phyloP scores from a whole-genome alignment of 1,284 basidiomycete species.

The Neolentinus lepideus region DNA sequence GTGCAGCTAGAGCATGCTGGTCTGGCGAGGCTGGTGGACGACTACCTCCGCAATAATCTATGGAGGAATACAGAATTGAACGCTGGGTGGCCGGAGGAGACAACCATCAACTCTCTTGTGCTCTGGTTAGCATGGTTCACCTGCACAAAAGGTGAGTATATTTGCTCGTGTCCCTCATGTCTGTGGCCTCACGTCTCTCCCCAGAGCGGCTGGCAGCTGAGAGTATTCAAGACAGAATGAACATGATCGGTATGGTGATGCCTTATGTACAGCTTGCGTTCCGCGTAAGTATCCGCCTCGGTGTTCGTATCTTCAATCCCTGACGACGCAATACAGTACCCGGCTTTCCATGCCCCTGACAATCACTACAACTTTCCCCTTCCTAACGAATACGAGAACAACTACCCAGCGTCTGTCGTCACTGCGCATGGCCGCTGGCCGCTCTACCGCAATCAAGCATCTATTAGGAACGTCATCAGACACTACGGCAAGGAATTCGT shows the following conservation, averaged over 20 bases:
- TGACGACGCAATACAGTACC: conserved; percentile 33
- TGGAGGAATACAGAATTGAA: conserved; percentile 28
- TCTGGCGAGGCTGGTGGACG: conserved; percentile 37
- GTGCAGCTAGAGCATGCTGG: conserved; percentile 49
- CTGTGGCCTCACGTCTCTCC: neutral
- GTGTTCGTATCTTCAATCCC: neutral
- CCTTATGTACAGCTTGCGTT: conserved; percentile 6
- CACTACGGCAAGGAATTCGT: conserved; percentile 35
- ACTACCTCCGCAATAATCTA: conserved; percentile 36
- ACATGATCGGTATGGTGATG: conserved; percentile 37
- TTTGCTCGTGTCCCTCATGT: neutral
- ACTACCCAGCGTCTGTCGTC: conserved; percentile 30
- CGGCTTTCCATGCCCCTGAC: conserved; percentile 50
- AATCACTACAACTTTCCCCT: conserved; percentile 52
- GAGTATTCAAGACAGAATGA: conserved; percentile 27
- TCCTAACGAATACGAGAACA: conserved; percentile 12
- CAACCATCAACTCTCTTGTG: conserved; percentile 38
- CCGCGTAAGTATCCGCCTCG: neutral
- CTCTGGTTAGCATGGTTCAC: conserved; percentile 63
- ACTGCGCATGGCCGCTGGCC: conserved; percentile 53
- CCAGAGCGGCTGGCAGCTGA: conserved; percentile 43
- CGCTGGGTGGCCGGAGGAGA: conserved; percentile 46
- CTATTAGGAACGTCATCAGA: conserved; percentile 16
- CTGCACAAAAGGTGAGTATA: conserved; percentile 36
- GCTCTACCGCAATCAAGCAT: conserved; percentile 35